Evolutionary conservation across 148 eudicot species (phyloP).

Genomic region (Silene conica): DNA sequence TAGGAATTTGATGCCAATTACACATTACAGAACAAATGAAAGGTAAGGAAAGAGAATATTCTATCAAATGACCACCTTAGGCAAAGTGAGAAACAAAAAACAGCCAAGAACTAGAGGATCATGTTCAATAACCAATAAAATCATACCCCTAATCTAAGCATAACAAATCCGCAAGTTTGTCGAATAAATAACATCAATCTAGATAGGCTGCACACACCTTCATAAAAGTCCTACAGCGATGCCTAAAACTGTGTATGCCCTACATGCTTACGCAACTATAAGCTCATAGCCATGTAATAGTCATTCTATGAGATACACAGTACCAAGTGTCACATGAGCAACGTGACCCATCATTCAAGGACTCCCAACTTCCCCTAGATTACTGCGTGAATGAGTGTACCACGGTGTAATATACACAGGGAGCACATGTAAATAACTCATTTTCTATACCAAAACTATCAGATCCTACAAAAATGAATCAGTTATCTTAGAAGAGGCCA

Average conservation of each 20-base stretch:
- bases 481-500: background rate
- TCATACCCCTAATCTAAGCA: too few species aligned
- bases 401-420: slow-evolving; percentile 2
- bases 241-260: background rate
- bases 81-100: too few species aligned
- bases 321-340: background rate
- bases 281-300: background rate
- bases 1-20: background rate
- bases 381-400: background rate
- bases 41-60: too few species aligned
- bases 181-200: too few species aligned
- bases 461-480: slow-evolving; percentile 1
- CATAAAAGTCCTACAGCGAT: background rate
- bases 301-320: background rate
- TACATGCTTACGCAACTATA: background rate
- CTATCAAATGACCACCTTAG: too few species aligned
- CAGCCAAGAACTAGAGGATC: too few species aligned
- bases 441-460: background rate
- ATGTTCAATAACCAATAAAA: too few species aligned
- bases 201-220: background rate
- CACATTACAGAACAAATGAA: background rate
- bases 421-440: background rate
- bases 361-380: background rate
- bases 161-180: too few species aligned
- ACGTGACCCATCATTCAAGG: slow-evolving; percentile 1